Evolutionary conservation across 1,284 basidiomycete species (phyloP), one percentile per base, ranked within the genome.

Genomic region (Rhizoctonia solani): DNA sequence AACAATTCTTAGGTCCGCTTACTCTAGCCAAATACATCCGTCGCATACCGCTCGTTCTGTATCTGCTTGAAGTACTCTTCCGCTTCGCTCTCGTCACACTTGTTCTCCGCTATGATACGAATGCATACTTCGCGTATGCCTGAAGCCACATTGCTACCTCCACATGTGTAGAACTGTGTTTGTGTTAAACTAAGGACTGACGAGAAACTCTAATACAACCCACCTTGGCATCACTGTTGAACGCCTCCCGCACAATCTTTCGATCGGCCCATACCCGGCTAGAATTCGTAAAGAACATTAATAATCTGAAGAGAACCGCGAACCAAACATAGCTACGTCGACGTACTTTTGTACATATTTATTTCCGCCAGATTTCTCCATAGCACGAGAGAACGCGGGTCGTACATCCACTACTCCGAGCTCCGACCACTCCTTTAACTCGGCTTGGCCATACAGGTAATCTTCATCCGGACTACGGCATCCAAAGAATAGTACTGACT

Each of bases 281-380:
- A 61, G 1, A 32, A 46, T 8, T 11, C 5, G 5, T 46, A 46
- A 46, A 46, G 8, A 19, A n/a, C n/a, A n/a, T n/a, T n/a, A n/a
- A n/a, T n/a, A n/a, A n/a, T n/a, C 9, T 19, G 6, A 19, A 46
- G 21, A 11, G 5, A 5, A 11, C 19, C 6, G 9, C 9, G 19
- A 30, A 53, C 39, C 11, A 14, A 42, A 53, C 2, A 4, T 19
- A 27, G 14, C n/a, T 16, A 14, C n/a, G 8, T 23, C 16, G 0
- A 78, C 81, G 72, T 68, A 82, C 81, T 82, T 78, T 74, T 83
- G 82, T 5, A 83, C 80, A 71, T 83, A 81, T 72, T 79, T 81
- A 72, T 78, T 81, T 1, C 81, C 81, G 14, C 74, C 67, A 1
- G 80, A 80, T 32, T 76, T 69, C 21, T 79, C 77, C 3, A 74